Evolutionary conservation across 805 yeast species (phyloP).

Genomic region (Torulaspora microellipsoides): DNA sequence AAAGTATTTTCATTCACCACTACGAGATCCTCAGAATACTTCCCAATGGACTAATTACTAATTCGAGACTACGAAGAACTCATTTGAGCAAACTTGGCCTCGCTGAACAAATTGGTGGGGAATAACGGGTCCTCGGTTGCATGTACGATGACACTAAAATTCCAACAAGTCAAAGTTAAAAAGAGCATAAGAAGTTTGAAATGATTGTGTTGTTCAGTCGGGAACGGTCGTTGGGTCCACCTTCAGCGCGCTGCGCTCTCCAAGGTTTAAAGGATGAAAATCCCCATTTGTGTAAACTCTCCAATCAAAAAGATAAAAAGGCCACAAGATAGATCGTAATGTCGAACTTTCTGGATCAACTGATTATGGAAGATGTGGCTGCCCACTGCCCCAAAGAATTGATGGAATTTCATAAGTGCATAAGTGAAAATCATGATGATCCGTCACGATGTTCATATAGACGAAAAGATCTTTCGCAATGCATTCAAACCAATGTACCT

Average conservation of each 20-base stretch:
- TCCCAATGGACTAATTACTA: background rate
- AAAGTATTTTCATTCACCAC: background rate
- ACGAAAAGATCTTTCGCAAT: constrained; percentile 53
- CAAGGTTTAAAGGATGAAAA: too few species aligned
- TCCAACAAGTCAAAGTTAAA: too few species aligned
- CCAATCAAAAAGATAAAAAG: too few species aligned
- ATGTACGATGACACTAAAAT: too few species aligned
- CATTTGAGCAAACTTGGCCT: background rate
- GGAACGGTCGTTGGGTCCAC: too few species aligned
- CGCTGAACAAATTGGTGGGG: constrained; percentile 3
- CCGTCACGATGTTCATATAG: constrained; percentile 48
- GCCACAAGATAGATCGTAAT: constrained; percentile 1
- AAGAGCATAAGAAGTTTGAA: too few species aligned
- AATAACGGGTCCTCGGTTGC: background rate
- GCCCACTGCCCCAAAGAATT: constrained; percentile 70
- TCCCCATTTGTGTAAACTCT: too few species aligned
- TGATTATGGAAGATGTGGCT: constrained; percentile 75
- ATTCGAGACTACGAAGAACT: background rate
- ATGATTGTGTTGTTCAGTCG: too few species aligned
- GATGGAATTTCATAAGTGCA: constrained; percentile 67
- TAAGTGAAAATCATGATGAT: constrained; percentile 51
- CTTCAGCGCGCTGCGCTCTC: too few species aligned
- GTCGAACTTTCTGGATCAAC: constrained; percentile 54
- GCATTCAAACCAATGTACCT: constrained; percentile 65
- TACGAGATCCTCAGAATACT: background rate